Evolutionary conservation across 73 alveolate genomes (phyloP), one percentile per base, ranked within the genome.

Genomic region (Symbiodinium pilosum): DNA sequence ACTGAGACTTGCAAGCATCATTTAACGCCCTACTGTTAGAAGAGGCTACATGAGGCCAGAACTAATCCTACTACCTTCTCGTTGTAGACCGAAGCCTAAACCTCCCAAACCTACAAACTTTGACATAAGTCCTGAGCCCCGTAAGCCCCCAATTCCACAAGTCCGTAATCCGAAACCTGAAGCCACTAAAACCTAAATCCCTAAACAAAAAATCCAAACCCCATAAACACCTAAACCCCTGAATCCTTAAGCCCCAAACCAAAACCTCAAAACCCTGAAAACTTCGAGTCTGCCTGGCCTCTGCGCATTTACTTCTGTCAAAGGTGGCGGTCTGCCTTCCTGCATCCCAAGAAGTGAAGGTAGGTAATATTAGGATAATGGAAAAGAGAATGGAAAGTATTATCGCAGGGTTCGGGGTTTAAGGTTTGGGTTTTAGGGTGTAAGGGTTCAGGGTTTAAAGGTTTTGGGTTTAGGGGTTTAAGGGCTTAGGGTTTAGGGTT

Each of bases 231-330:
- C 64, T 47, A 7, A 47, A 47, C n/a, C 28, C 28, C 39, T 16
- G 6, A 59, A 16, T 1, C 38, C 28, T 7, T 24, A 64, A 64
- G 14, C 71, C 71, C 16, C 3, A 5, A 30, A 1, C 43, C 87
- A 21, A 77, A 30, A 77, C 86, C 47, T 30, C 2, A 69, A 39
- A n/a, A 12, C 51, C 44, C 34, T 16, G n/a, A 34, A 26, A 43
- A 21, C 40, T 16, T 16, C 40, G 84, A 69, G 52, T 36, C 38
- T 47, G 51, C 38, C 75, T 11, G 86, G 44, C 95, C 95, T 89
- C 75, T 89, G 86, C 40, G 95, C 95, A 77, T 89, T 89, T 38
- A 26, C 40, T n/a, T 68, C 97, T 30, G 97, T 91, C 89, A 91
- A 24, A 18, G 89, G 30, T n/a, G 97, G 97, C 40, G 88, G 97